phyloP scores from a whole-genome alignment of 306 rosid species.

The Sicyos edulis region DNA sequence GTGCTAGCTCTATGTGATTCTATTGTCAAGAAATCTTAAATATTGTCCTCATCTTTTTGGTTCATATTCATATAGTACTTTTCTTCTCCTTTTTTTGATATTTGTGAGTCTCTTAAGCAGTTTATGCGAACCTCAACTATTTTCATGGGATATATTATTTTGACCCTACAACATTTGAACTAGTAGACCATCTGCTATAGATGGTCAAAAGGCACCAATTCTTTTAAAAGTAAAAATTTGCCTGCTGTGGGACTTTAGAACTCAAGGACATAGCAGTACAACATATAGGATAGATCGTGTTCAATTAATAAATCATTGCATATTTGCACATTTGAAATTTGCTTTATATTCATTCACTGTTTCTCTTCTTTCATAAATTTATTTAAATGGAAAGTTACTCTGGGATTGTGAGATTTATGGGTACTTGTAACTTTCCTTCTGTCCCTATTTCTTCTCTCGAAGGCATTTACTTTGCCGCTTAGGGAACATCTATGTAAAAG shows the following conservation, averaged over 20 bases:
- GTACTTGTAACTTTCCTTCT: not conserved
- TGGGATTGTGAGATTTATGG: not conserved
- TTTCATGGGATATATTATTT: no score
- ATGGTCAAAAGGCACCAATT: not conserved
- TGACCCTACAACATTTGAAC: no score
- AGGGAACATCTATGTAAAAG: not conserved
- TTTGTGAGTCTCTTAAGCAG: no score
- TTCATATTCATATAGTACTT: not conserved
- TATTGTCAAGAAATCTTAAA: not conserved
- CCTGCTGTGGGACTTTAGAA: not conserved
- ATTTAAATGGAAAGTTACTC: not conserved
- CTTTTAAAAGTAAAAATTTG: not conserved
- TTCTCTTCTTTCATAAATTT: conserved; percentile 2
- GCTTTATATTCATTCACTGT: not conserved
- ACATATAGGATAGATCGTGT: not conserved
- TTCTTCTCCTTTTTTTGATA: not conserved
- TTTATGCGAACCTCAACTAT: no score
- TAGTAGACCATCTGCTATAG: not conserved
- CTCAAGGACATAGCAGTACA: not conserved
- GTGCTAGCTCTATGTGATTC: not conserved
- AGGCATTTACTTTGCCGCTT: not conserved
- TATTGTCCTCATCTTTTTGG: not conserved
- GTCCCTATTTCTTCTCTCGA: not conserved
- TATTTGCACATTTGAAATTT: not conserved
- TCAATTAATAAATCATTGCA: not conserved